Conservation (phyloP, 345 rosid species). For the Lepidium aucheri region DNA sequence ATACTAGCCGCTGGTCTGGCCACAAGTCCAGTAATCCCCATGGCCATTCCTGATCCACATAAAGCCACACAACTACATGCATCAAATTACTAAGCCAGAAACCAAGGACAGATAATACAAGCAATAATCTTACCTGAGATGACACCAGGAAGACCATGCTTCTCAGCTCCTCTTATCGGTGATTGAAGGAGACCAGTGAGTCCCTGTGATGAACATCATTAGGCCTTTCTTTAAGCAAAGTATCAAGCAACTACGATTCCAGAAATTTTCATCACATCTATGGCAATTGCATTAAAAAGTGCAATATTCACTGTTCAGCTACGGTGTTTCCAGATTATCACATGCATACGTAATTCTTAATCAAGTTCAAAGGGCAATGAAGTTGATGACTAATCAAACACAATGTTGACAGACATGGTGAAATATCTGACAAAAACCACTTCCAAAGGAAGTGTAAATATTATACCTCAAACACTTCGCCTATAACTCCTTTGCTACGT, state of each 20-base stretch:
- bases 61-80: conserved; percentile 1
- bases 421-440: background rate
- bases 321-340: background rate
- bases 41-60: conserved; percentile 55
- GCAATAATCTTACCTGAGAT: conserved; percentile 54
- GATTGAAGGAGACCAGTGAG: conserved; percentile 92
- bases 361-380: background rate
- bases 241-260: background rate
- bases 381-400: background rate
- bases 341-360: background rate
- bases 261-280: background rate
- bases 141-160: conserved; percentile 90
- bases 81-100: background rate
- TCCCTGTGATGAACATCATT: conserved; percentile 43
- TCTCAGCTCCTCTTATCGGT: conserved; percentile 87
- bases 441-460: background rate
- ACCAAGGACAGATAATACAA: background rate
- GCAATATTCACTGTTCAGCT: background rate
- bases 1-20: conserved; percentile 95
- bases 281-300: background rate
- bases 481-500: conserved; percentile 84
- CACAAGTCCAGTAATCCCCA: conserved; percentile 92
- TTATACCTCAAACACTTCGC: conserved; percentile 86
- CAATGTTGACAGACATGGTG: background rate
- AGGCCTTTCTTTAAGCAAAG: background rate